Evolutionary conservation across 1,139 yeast genomes (phyloP).

Genomic region (Debaryomyces psychrophilus): DNA sequence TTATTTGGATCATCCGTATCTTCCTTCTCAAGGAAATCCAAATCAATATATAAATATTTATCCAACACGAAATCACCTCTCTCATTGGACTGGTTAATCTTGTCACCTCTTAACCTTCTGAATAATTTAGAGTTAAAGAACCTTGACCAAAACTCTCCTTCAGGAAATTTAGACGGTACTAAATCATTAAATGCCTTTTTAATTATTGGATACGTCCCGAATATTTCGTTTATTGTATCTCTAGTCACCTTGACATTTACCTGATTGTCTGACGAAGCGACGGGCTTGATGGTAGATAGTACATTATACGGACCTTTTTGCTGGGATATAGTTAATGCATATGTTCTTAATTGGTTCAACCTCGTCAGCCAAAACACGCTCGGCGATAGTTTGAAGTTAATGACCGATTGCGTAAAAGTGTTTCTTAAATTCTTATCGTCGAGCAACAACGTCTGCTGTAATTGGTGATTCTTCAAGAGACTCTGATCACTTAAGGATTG

Average conservation of each 20-base stretch:
- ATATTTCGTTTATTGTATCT: slow-evolving; percentile 86
- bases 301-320: slow-evolving; percentile 94
- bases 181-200: slow-evolving; percentile 85
- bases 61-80: slow-evolving; percentile 86
- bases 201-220: slow-evolving; percentile 92
- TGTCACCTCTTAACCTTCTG: slow-evolving; percentile 87
- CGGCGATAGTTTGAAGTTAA: slow-evolving; percentile 74
- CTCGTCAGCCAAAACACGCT: slow-evolving; percentile 89
- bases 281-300: slow-evolving; percentile 88
- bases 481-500: slow-evolving; percentile 39
- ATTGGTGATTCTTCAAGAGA: slow-evolving; percentile 65
- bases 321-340: slow-evolving; percentile 81
- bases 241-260: slow-evolving; percentile 91
- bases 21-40: slow-evolving; percentile 49
- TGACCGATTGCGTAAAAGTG: slow-evolving; percentile 87
- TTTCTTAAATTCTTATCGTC: slow-evolving; percentile 72
- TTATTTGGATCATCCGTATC: slow-evolving; percentile 19
- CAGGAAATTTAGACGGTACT: slow-evolving; percentile 79
- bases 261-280: slow-evolving; percentile 85
- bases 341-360: slow-evolving; percentile 77
- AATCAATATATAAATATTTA: slow-evolving; percentile 70
- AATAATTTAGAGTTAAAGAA: slow-evolving; percentile 89
- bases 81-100: slow-evolving; percentile 65
- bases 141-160: slow-evolving; percentile 96
- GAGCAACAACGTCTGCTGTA: slow-evolving; percentile 76